Percentiles rank a stretch among this genome's conserved stretches.
These are phyloP conservation scores for Bjerkandera adusta DNA, from an alignment of 1,284 basidiomycete genomes.

Conservation along the genomic window DNA sequence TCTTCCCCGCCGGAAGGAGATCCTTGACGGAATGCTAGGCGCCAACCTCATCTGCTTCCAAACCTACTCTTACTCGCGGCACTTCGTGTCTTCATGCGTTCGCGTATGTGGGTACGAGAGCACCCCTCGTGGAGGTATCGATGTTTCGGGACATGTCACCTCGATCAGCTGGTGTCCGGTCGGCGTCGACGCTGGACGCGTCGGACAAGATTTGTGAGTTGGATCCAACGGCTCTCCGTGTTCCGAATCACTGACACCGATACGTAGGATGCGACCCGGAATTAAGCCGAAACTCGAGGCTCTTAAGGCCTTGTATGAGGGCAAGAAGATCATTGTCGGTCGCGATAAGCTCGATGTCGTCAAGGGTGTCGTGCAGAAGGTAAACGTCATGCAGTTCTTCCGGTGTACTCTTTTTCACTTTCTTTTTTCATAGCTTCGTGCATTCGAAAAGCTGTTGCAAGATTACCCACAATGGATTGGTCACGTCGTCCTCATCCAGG, in stretches of 20 bases:
- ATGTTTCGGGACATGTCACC: slow-evolving; percentile 86
- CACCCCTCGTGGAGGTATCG: slow-evolving; percentile 72
- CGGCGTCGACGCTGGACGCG: slow-evolving; percentile 94
- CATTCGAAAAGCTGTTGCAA: slow-evolving; percentile 92
- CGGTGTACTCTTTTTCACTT: slow-evolving; percentile 4
- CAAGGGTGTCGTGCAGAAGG: slow-evolving; percentile 97
- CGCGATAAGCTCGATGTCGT: slow-evolving; percentile 99
- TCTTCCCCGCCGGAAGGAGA: slow-evolving; percentile 74
- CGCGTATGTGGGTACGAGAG: slow-evolving; percentile 96
- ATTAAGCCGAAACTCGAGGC: slow-evolving; percentile 89
- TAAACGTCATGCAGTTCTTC: slow-evolving; percentile 23
- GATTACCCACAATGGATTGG: slow-evolving; percentile 97
- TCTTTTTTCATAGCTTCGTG: slow-evolving; percentile 62
- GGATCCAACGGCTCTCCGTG: slow-evolving; percentile 32
- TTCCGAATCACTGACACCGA: slow-evolving; percentile 2
- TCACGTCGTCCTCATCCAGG: slow-evolving; percentile 83
- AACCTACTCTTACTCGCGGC: slow-evolving; percentile 96
- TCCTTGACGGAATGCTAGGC: slow-evolving; percentile 97
- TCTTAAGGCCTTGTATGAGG: slow-evolving; percentile 84
- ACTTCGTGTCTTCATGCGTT: slow-evolving; percentile 94
- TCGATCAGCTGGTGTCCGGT: slow-evolving; percentile 92
- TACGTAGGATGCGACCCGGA: slow-evolving; percentile 64
- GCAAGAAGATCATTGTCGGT: slow-evolving; percentile 98
- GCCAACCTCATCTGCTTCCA: slow-evolving; percentile 97
- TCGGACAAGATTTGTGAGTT: slow-evolving; percentile 83